Percentiles rank a stretch among this genome's conserved stretches.
phyloP scores from a whole-genome alignment of 1,139 yeast genomes.

The Lodderomyces elongisporus region DNA sequence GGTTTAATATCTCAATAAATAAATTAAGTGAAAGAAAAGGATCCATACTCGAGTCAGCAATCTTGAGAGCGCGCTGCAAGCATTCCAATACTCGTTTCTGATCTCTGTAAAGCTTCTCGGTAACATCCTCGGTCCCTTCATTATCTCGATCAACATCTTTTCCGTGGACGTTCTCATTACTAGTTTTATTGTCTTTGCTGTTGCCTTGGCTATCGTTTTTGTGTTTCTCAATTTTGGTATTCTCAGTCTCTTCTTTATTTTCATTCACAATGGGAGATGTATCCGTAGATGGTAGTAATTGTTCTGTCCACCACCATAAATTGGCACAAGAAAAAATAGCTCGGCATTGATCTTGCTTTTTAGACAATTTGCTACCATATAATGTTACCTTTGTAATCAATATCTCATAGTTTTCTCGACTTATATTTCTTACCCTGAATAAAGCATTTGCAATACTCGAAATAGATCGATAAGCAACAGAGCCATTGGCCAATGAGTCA shows the following conservation, averaged over 20 bases:
- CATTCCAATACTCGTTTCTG: conserved; percentile 46
- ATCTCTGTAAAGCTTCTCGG: conserved; percentile 23
- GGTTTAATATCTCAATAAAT: conserved; percentile 83
- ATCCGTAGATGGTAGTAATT: conserved; percentile 20
- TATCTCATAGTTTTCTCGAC: conserved; percentile 65
- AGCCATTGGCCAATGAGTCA: conserved; percentile 29
- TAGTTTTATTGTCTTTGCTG: conserved; percentile 5
- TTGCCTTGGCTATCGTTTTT: conserved; percentile 4
- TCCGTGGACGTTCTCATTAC: conserved; percentile 6
- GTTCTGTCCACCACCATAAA: conserved; percentile 87
- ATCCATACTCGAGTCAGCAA: conserved; percentile 93
- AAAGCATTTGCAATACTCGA: conserved; percentile 57
- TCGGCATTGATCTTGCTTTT: conserved; percentile 92
- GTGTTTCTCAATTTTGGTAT: conserved; percentile 21
- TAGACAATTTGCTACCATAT: conserved; percentile 81
- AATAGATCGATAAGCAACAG: conserved; percentile 37
- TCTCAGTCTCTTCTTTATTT: conserved; percentile 28
- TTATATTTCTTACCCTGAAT: conserved; percentile 53
- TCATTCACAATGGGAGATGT: conserved; percentile 20
- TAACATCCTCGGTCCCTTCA: conserved; percentile 3
- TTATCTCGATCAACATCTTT: conserved; percentile 11
- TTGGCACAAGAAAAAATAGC: conserved; percentile 86
- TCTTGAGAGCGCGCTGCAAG: conserved; percentile 64
- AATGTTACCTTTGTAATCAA: conserved; percentile 81
- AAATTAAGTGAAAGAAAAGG: conserved; percentile 71